A percentile compares a stretch with the other conserved stretches of the same genome.
Evolutionary conservation across 2,329 filamentous ascomycete species (phyloP).

Genomic region (Arthrinium phaeospermum): DNA sequence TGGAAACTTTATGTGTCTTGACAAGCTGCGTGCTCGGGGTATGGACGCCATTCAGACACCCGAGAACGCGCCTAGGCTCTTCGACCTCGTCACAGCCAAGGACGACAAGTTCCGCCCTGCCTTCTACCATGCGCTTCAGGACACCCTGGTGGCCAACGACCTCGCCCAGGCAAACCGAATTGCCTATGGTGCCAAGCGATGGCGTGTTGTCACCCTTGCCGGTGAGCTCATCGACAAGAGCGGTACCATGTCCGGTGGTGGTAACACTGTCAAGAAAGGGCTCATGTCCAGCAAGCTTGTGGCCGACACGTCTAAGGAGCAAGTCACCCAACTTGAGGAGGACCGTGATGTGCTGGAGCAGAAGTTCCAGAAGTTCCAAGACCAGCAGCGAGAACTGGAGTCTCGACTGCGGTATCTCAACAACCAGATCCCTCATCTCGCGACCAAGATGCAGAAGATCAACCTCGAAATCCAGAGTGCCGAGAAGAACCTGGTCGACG

Average conservation of each 20-base stretch:
- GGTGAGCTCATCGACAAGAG: conserved; percentile 97
- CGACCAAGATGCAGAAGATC: conserved; percentile 92
- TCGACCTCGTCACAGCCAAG: conserved; percentile 90
- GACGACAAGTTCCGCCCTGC: conserved; percentile 86
- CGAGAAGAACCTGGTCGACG: conserved; percentile 82
- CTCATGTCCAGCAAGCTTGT: conserved; percentile 96
- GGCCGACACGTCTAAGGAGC: conserved; percentile 85
- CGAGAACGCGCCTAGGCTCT: conserved; percentile 88
- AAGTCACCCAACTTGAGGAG: conserved; percentile 83
- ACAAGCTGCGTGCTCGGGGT: conserved; percentile 81
- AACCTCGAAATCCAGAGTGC: conserved; percentile 86
- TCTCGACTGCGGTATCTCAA: conserved; percentile 72
- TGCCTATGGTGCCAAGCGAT: conserved; percentile 89
- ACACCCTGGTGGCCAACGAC: conserved; percentile 91
- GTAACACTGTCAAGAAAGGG: conserved; percentile 85
- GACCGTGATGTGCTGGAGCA: conserved; percentile 86
- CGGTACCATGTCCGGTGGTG: conserved; percentile 98
- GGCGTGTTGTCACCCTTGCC: conserved; percentile 94
- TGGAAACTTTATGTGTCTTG: conserved; percentile 95
- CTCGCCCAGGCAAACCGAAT: conserved; percentile 97
- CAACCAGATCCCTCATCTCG: conserved; percentile 80
- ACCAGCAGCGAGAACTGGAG: conserved; percentile 83
- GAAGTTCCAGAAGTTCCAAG: conserved; percentile 83
- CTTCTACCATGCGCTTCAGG: conserved; percentile 94
- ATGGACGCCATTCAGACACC: conserved; percentile 84